These are phyloP conservation scores for Lactifluus piperatus DNA, from an alignment of 768 basidiomycete genomes.

Conservation along the genomic window DNA sequence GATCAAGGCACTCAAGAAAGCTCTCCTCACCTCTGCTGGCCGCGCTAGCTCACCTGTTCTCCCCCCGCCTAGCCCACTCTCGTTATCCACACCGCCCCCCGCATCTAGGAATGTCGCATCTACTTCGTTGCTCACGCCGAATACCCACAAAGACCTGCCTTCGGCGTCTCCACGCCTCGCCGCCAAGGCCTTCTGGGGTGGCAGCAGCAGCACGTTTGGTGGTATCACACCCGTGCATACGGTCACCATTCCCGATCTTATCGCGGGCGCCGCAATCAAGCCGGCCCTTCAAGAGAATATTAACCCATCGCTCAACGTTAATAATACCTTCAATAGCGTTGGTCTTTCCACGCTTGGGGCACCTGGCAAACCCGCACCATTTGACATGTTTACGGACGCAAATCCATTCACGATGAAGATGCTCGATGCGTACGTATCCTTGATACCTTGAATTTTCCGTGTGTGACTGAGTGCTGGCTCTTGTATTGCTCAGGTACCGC, in stretches of 20 bases:
- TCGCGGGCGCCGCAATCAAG: slow-evolving; percentile 21
- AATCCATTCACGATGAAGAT: slow-evolving; percentile 86
- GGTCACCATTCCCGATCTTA: slow-evolving; percentile 62
- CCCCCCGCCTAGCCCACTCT: slow-evolving; percentile 38
- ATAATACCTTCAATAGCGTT: slow-evolving; percentile 25
- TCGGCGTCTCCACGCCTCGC: slow-evolving; percentile 45
- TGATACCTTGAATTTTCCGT: not conserved
- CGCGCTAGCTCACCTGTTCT: slow-evolving; percentile 31
- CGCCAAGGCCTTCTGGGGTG: slow-evolving; percentile 74
- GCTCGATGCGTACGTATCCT: slow-evolving; percentile 58
- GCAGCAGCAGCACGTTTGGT: slow-evolving; percentile 40
- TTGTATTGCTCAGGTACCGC: slow-evolving; percentile 40
- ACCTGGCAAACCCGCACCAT: slow-evolving; percentile 35
- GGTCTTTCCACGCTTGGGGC: slow-evolving; percentile 28
- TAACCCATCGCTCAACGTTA: slow-evolving; percentile 59
- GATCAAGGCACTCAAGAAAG: slow-evolving; percentile 62
- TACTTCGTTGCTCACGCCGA: slow-evolving; percentile 42
- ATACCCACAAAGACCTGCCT: slow-evolving; percentile 71
- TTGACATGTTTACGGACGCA: slow-evolving; percentile 71
- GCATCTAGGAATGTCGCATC: slow-evolving; percentile 22
- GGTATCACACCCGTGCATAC: slow-evolving; percentile 82
- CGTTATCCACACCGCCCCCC: slow-evolving; percentile 19
- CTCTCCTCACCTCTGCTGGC: slow-evolving; percentile 60
- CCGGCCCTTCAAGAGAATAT: slow-evolving; percentile 61
- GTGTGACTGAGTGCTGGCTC: slow-evolving; percentile 9